Evolutionary conservation across 306 rosid species (phyloP), one percentile per base, ranked within the genome.

Genomic region (Astragalus glycyphyllos): DNA sequence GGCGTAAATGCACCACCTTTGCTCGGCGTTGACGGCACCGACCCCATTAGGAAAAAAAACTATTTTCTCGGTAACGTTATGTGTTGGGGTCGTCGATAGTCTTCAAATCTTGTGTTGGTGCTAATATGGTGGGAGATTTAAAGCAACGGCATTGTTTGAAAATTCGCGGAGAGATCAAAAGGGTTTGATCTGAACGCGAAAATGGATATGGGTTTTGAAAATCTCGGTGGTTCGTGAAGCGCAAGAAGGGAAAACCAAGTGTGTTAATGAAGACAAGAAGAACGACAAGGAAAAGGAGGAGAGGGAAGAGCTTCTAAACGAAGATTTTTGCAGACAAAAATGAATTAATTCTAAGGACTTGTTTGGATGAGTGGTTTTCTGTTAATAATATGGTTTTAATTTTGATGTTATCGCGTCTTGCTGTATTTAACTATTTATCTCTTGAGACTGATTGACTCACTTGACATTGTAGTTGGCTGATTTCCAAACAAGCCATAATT

Each of bases 21-120:
- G 63, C 88, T 86, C 77, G 95, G 99, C 58, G 97, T 94, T 12
- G 99, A 95, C 46, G 99, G 92, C 64, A 80, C 86, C 69, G 96
- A 76, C 35, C 99, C 99, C 99, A 95, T 95, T 65, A 47, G 16
- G 4, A 5, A 34, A 49, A 34, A 49, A 49, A 67, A 31, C 11
- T 32, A 63, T 63, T 51, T n/a, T 10, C 38, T 32, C 14, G 7
- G 55, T 47, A 68, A 59, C 60, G 69, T 34, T 56, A 61, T 58
- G 40, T 46, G 64, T 13, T 44, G 49, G 54, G 66, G 45, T 67
- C 75, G 66, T 32, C 60, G 69, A 62, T 48, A 41, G 79, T 61
- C 75, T 77, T 76, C 78, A 72, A 81, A 69, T 69, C 72, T 71
- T 57, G 71, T 76, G 67, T 76, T 72, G 51, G 1, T 7, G 38